Conservation (phyloP, 305 asterid genomes). For the Salvia sclarea region DNA sequence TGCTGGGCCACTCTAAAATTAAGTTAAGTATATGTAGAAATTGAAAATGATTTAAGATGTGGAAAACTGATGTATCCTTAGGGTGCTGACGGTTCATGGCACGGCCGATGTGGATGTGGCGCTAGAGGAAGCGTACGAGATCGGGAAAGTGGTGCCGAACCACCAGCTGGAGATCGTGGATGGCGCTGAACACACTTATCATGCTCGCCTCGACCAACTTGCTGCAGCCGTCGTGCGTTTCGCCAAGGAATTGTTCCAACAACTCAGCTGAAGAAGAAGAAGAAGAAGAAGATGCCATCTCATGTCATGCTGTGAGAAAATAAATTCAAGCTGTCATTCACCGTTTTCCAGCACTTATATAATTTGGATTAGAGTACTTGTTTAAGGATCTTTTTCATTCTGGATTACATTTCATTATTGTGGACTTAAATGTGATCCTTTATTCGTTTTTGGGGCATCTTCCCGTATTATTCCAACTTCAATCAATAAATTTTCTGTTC, state of each 20-base stretch:
- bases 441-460: too few species aligned
- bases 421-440: too few species aligned
- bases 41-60: neutral
- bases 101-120: conserved; percentile 55
- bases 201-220: conserved; percentile 49
- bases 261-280: conserved; percentile 8
- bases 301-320: neutral
- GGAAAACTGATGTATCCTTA: conserved; percentile 3
- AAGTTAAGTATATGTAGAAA: too few species aligned
- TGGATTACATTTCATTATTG: too few species aligned
- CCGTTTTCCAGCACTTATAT: neutral
- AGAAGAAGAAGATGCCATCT: neutral
- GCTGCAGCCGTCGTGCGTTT: conserved; percentile 47
- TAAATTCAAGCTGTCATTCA: neutral
- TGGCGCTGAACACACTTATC: conserved; percentile 56
- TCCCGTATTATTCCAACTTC: too few species aligned
- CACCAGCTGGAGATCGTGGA: conserved; percentile 46
- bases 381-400: too few species aligned
- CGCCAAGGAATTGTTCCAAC: conserved; percentile 46
- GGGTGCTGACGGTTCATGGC: conserved; percentile 71
- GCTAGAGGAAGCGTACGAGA: conserved; percentile 58
- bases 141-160: conserved; percentile 56
- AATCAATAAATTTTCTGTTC: too few species aligned
- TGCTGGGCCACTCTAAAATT: too few species aligned
- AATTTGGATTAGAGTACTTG: too few species aligned